Evolutionary conservation across 805 yeast species (phyloP).

Genomic region (Limtongozyma cylindracea): DNA sequence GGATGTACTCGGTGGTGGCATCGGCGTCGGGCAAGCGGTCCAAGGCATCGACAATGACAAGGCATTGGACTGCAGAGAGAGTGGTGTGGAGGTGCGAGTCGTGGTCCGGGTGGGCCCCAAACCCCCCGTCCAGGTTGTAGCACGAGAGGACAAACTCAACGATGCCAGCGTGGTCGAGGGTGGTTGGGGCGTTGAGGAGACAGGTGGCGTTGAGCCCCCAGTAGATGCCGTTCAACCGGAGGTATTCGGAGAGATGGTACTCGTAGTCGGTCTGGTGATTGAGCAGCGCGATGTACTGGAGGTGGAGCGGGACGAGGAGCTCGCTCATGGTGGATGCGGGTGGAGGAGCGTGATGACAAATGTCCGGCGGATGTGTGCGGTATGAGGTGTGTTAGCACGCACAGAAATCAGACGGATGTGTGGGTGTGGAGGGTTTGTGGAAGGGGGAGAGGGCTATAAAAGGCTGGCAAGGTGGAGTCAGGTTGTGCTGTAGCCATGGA

Average conservation of each 20-base stretch:
- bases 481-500: too few species aligned
- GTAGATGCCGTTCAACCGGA: conserved; percentile 75
- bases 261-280: conserved; percentile 19
- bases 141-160: conserved; percentile 48
- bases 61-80: conserved; percentile 62
- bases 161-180: conserved; percentile 22
- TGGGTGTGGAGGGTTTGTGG: too few species aligned
- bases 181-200: too few species aligned
- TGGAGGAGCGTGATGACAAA: too few species aligned
- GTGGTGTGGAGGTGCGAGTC: conserved; percentile 78
- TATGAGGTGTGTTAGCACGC: too few species aligned
- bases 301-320: too few species aligned
- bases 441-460: too few species aligned
- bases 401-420: too few species aligned
- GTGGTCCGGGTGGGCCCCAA: conserved; percentile 74
- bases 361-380: too few species aligned
- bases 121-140: conserved; percentile 46
- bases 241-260: conserved; percentile 79
- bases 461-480: too few species aligned
- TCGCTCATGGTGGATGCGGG: too few species aligned
- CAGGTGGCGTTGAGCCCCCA: conserved; percentile 75
- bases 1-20: conserved; percentile 5
- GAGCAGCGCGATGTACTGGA: conserved; percentile 10
- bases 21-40: conserved; percentile 6
- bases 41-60: conserved; percentile 25